Evolutionary conservation across 2,329 filamentous ascomycete species (phyloP), one percentile per base, ranked within the genome.

Genomic region (Xylaria sp.): DNA sequence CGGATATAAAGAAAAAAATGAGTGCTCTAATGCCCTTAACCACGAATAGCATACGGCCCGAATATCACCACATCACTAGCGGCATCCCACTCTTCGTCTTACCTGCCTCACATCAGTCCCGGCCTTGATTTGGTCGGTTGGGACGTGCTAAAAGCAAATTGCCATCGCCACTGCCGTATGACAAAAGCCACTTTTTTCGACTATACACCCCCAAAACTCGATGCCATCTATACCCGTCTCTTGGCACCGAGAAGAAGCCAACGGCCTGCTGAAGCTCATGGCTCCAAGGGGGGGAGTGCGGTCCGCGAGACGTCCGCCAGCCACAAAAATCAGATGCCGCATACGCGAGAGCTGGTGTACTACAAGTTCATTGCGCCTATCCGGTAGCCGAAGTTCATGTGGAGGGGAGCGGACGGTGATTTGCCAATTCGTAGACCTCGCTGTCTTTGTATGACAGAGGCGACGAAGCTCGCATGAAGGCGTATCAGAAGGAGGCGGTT

Each of bases 401-500:
- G 60, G 13, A 23, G 48, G 30, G 41, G 0, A 36, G 45, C 39
- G 43, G n/a, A 39, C 46, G 13, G 20, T 18, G 43, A 70, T 45
- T 71, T 69, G 68, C 32, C 45, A 52, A 60, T 55, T 39, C 34
- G 63, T 73, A 70, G 73, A 70, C 68, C 70, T 63, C 62, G 69
- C 69, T 48, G 65, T 66, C 41, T 63, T 60, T 43, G 68, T 72
- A 70, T 71, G 71, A 72, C 72, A 73, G 18, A 73, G 70, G 72
- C 72, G 73, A 71, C 70, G 41, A 46, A 66, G 39, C 53, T 61
- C 68, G 68, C 72, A 70, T 62, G 66, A 34, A 41, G 20, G 23
- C 12, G 55, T 13, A 45, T 41, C 30, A n/a, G 39, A 28, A 39
- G 15, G 23, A n/a, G 45, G 48, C 20, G 46, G 41, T 60, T 20